Conservation (phyloP, 345 rosid genomes). For the Psidium guajava region DNA sequence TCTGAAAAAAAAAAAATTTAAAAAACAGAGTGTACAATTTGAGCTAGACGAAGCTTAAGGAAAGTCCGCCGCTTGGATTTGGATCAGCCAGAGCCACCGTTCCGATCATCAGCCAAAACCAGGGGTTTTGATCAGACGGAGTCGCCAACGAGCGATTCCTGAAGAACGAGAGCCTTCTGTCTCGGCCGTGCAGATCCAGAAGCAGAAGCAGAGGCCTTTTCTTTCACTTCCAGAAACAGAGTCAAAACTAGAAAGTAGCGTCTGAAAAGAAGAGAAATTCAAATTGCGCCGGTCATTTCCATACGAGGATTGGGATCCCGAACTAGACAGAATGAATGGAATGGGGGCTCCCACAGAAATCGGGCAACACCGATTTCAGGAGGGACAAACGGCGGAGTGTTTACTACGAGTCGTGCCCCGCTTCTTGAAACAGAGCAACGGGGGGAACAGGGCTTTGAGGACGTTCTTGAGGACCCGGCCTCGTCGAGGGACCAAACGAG, state of each 20-base stretch:
- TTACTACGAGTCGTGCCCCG: neutral
- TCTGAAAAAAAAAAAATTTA: neutral
- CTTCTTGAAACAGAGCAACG: conserved; percentile 6
- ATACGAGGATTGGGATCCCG: neutral
- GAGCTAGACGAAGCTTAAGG: neutral
- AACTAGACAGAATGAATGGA: neutral
- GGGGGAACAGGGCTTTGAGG: conserved; percentile 8
- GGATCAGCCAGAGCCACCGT: neutral
- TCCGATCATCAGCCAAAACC: neutral
- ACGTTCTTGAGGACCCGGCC: conserved; percentile 31
- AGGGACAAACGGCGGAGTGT: neutral
- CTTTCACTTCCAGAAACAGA: neutral
- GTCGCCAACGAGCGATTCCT: neutral
- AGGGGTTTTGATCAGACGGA: neutral
- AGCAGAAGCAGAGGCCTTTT: neutral
- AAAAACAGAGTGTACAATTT: neutral
- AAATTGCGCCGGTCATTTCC: neutral
- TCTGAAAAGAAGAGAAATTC: neutral
- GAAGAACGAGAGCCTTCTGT: neutral
- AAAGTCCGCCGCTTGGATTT: neutral
- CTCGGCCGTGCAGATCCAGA: neutral
- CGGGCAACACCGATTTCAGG: neutral
- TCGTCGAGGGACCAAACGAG: conserved; percentile 32
- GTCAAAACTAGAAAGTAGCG: neutral
- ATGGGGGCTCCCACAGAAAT: neutral